Evolutionary conservation across 2,329 filamentous ascomycete genomes (phyloP).

Genomic region (Ambrosiella xylebori): DNA sequence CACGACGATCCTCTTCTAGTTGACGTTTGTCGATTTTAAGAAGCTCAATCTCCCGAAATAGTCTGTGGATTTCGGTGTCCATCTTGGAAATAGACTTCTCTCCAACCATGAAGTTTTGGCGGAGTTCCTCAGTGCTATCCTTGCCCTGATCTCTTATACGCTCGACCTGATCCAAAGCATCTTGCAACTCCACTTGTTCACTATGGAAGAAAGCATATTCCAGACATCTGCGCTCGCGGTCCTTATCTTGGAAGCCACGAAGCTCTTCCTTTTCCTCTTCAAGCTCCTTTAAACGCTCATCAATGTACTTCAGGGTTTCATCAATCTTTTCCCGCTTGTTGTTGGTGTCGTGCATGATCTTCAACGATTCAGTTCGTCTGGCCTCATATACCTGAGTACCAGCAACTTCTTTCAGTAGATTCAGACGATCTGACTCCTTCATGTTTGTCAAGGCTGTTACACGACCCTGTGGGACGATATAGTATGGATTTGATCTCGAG

Average conservation of each 20-base stretch:
- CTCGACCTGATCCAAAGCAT: constrained; percentile 67
- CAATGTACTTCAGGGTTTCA: constrained; percentile 78
- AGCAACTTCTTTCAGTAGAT: constrained; percentile 89
- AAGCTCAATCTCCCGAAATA: constrained; percentile 70
- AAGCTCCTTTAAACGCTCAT: constrained; percentile 70
- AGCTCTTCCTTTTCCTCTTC: constrained; percentile 97
- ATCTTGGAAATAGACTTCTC: constrained; percentile 65
- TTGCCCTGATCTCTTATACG: constrained; percentile 64
- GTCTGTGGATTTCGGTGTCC: constrained; percentile 60
- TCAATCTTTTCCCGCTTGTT: constrained; percentile 93
- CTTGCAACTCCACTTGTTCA: constrained; percentile 64
- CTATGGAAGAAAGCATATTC: constrained; percentile 90
- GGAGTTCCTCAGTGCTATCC: constrained; percentile 68
- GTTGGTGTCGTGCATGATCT: constrained; percentile 93
- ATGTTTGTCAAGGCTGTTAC: constrained; percentile 95
- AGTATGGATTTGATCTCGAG: constrained; percentile 94
- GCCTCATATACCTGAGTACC: constrained; percentile 95
- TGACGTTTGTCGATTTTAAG: constrained; percentile 71
- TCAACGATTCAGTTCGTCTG: constrained; percentile 74
- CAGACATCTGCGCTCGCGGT: constrained; percentile 75
- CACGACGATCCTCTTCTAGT: constrained; percentile 75
- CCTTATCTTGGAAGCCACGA: constrained; percentile 84
- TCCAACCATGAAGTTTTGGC: constrained; percentile 56
- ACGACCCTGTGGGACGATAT: constrained; percentile 94
- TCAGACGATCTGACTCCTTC: constrained; percentile 85